Evolutionary conservation across 75 land plant species (phyloP).

Genomic region (Picea glauca): DNA sequence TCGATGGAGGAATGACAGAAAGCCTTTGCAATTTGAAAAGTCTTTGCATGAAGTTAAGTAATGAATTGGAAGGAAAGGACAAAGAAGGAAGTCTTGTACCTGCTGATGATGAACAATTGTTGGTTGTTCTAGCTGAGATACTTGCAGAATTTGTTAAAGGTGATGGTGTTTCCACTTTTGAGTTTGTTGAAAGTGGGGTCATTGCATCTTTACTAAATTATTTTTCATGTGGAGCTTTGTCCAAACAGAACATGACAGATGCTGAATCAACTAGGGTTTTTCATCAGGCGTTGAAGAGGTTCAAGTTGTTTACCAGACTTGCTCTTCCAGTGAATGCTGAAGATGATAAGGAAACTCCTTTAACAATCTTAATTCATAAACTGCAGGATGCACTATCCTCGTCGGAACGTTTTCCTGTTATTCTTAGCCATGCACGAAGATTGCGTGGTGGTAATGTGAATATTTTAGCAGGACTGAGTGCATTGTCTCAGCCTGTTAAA

Average conservation of each 20-base stretch:
- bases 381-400: constrained; percentile 61
- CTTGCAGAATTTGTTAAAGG: constrained; percentile 37
- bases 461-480: constrained; percentile 29
- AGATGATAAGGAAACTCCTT: constrained; percentile 27
- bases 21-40: constrained; percentile 40
- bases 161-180: constrained; percentile 69
- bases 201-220: constrained; percentile 47
- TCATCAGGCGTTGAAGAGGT: constrained; percentile 22
- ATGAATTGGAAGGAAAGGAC: constrained; percentile 12
- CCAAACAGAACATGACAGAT: constrained; percentile 10
- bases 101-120: constrained; percentile 32
- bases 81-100: not conserved
- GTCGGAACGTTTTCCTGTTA: constrained; percentile 62
- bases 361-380: constrained; percentile 40
- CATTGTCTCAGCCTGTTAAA: constrained; percentile 42
- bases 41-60: constrained; percentile 37
- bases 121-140: constrained; percentile 29
- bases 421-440: constrained; percentile 26
- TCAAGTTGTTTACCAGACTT: constrained; percentile 34
- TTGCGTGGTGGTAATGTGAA: constrained; percentile 25
- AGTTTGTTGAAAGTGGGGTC: constrained; percentile 75
- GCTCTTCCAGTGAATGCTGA: constrained; percentile 6
- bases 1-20: constrained; percentile 27
- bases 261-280: not conserved
- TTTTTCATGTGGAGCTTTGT: constrained; percentile 32